Base-by-base conservation (phyloP, 1,284 basidiomycete genomes). In the Leccinum variabile region DNA sequence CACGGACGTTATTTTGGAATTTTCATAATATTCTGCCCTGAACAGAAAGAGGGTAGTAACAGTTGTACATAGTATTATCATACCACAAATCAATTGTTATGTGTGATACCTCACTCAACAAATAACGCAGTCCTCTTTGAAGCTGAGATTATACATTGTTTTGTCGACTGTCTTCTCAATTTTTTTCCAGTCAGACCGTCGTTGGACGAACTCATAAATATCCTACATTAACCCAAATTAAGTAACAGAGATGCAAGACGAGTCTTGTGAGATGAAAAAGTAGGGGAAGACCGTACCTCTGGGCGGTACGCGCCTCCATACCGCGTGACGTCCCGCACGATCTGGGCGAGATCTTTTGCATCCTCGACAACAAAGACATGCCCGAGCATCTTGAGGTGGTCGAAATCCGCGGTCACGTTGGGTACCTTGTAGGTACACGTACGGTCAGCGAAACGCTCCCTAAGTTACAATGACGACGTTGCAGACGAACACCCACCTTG, bases 151-250 rank as follows among this genome's bases (percentile, higher is more conserved):
- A 78, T 96, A 97, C 94, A 97, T 92, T 59, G 92, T 89, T 80
- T 95, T 95, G 79, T 97, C 95, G 52, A 97, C 95, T 16, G 86
- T 89, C 76, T 94, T 95, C 75, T 97, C 94, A 66, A 97, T 97
- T 79, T 92, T 94, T 79, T 97, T 96, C 95, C 95, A 97, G 76
- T 98, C 95, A 5, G 92, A 91, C 46, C 95, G 83, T 14, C 95
- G 81, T 75, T 96, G 94, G 68, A 96, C 92, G 70, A 96, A 96
- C 76, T 97, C 94, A 74, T 97, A 96, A 49, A 97, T 84, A 71
- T 92, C 91, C 93, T 96, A 59, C 44, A 52, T 49, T 53, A 2
- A 16, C 50, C 44, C 37, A n/a, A 18, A 59, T 55, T 56, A 11
- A 63, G 67, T 32, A 28, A 30, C 13, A n/a, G 14, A 52, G 6